These are phyloP conservation scores for Volvox reticuliferus DNA, from an alignment of 139 green algal genomes.

Conservation along the genomic window DNA sequence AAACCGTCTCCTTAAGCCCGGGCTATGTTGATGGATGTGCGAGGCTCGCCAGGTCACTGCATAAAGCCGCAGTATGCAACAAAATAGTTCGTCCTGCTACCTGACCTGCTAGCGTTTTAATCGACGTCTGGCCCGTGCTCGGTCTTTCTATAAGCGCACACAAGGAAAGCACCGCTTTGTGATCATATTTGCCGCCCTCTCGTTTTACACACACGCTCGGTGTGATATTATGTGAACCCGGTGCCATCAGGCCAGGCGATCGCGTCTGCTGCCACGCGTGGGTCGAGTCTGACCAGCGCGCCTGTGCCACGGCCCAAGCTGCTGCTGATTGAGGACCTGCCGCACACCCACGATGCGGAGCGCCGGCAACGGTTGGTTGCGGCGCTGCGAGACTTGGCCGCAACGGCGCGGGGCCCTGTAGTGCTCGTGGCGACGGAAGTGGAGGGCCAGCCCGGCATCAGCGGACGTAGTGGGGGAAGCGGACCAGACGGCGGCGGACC, in stretches of 20 bases:
- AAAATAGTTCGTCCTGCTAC: too few species aligned
- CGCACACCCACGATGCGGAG: conserved; percentile 62
- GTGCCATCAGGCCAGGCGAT: neutral
- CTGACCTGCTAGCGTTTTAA: too few species aligned
- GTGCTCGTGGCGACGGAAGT: conserved; percentile 72
- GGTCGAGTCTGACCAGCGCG: neutral
- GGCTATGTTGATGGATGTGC: too few species aligned
- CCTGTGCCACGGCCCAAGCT: conserved; percentile 57
- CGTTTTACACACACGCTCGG: too few species aligned
- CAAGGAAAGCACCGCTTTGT: too few species aligned
- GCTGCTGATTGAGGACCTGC: conserved; percentile 83
- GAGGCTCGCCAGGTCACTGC: too few species aligned
- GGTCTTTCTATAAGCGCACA: too few species aligned
- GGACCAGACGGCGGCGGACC: conserved; percentile 22
- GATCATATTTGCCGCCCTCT: too few species aligned
- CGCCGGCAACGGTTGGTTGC: conserved; percentile 63
- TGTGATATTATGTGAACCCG: too few species aligned
- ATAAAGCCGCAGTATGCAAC: too few species aligned
- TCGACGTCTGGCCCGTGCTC: too few species aligned
- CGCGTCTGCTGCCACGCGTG: neutral
- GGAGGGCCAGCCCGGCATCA: conserved; percentile 32
- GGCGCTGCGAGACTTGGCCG: conserved; percentile 64
- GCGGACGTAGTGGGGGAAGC: conserved; percentile 42
- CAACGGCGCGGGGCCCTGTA: conserved; percentile 62
- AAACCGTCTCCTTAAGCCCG: too few species aligned